phyloP scores from a whole-genome alignment of 495 filamentous ascomycete genomes.

The Polyplosphaeria fusca region DNA sequence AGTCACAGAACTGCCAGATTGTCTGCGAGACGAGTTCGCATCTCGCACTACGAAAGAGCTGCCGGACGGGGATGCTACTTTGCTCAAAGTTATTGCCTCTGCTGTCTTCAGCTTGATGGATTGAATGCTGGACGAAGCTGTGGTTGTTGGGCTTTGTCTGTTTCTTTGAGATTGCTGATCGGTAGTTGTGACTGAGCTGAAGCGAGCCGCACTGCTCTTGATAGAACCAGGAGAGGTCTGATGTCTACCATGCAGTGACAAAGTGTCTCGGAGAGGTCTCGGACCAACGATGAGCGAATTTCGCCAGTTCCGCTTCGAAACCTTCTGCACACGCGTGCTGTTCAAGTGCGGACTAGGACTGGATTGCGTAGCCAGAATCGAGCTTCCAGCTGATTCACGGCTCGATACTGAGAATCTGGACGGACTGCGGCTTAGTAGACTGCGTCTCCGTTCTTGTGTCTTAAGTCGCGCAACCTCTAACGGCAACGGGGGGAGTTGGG shows the following conservation, averaged over 20 bases:
- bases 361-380: slow-evolving; percentile 22
- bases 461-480: slow-evolving; percentile 18
- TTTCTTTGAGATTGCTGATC: background rate
- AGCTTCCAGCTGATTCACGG: slow-evolving; percentile 25
- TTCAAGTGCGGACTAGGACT: slow-evolving; percentile 12
- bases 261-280: slow-evolving; percentile 14
- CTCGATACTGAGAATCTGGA: slow-evolving; percentile 23
- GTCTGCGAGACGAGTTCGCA: slow-evolving; percentile 12
- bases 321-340: slow-evolving; percentile 10
- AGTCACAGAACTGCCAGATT: slow-evolving; percentile 18
- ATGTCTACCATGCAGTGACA: slow-evolving; percentile 14
- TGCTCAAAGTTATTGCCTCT: slow-evolving; percentile 13
- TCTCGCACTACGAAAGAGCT: slow-evolving; percentile 14
- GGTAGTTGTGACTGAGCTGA: slow-evolving; percentile 4
- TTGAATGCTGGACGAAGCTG: slow-evolving; percentile 5
- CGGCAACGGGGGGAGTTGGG: slow-evolving; percentile 20
- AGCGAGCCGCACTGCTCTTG: slow-evolving; percentile 18
- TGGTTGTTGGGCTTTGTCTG: slow-evolving; percentile 11
- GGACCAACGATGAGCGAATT: slow-evolving; percentile 17
- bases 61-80: slow-evolving; percentile 11
- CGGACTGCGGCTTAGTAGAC: slow-evolving; percentile 18
- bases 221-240: slow-evolving; percentile 13
- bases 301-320: slow-evolving; percentile 13
- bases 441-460: background rate
- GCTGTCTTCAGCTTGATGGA: slow-evolving; percentile 15